A percentile compares a stretch with the other conserved stretches of the same genome.
These are phyloP conservation scores for Trichoderma semiorbis DNA, from an alignment of 2,329 filamentous ascomycete species.

Conservation along the genomic window DNA sequence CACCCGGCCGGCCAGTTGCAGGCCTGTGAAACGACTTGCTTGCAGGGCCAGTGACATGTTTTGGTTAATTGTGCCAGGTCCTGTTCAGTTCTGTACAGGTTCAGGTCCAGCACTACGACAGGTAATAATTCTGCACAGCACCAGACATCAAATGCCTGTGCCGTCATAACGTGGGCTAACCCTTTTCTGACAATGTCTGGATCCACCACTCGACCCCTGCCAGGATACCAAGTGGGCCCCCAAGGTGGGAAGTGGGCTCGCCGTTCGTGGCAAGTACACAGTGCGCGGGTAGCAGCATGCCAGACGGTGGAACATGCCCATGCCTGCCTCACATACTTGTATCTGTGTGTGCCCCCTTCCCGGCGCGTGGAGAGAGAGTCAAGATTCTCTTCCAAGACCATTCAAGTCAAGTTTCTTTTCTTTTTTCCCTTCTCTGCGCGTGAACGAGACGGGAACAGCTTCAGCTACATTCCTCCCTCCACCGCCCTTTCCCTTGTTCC, in stretches of 20 bases:
- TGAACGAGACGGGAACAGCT: conserved; percentile 1
- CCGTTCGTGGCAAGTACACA: conserved; percentile 16
- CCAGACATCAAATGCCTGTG: background rate
- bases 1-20: background rate
- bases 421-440: background rate
- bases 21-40: conserved; percentile 9
- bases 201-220: background rate
- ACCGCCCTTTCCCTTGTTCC: conserved; percentile 5
- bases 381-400: background rate
- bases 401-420: background rate
- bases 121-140: background rate
- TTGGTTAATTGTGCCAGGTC: background rate
- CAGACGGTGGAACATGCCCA: conserved; percentile 19
- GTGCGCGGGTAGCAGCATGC: conserved; percentile 5
- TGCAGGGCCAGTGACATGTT: conserved; percentile 1
- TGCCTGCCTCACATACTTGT: conserved; percentile 14
- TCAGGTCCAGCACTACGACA: background rate
- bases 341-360: background rate
- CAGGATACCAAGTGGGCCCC: background rate
- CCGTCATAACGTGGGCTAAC: background rate
- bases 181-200: background rate
- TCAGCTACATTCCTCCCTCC: conserved; percentile 16
- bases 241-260: conserved; percentile 2
- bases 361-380: background rate
- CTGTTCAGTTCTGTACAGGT: background rate